Evolutionary conservation across 2,329 filamentous ascomycete genomes (phyloP), one percentile per base, ranked within the genome.

Genomic region (Chaetomiaceae sp.): DNA sequence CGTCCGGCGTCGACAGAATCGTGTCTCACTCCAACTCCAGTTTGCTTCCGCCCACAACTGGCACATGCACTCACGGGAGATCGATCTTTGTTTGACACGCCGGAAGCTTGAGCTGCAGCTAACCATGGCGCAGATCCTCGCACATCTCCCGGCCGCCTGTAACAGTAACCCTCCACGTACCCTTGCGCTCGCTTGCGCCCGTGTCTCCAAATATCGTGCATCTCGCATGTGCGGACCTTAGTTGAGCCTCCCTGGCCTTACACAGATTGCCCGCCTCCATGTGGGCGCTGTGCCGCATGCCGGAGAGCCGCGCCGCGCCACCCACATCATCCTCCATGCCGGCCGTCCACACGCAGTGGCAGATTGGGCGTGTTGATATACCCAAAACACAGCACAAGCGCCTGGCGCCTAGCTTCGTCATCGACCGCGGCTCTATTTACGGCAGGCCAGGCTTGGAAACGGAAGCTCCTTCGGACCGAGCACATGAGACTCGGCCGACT

Each of bases 131-230:
- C 42, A 45, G 42, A 45, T 45, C 42, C 17, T 11, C 15, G 27
- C 9, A 31, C 27, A 31, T 31, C 4, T 11, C 8, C 14, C 8
- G 9, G 4, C 27, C 8, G 8, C 27, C 8, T 11, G 27, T 4
- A 31, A 31, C 27, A 11, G 27, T 12, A 9, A 31, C 27, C 27
- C 27, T 34, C 9, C 25, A 7, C 27, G 3, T 31, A 31, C 31
- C 8, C 12, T 22, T 17, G 9, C 6, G 3, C 31, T 46, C 43
- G 45, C 20, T 29, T 15, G 33, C 38, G 36, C 34, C 46, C 46
- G 46, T 48, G 36, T 48, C 46, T 31, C 34, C 36, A 48, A 48
- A 48, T 48, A 48, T 40, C 25, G 25, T 36, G 34, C 38, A 45
- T 42, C 39, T 5, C 39, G 33, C 40, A 31, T 36, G 27, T 2